Conservation (phyloP, 192 early-diverging fungal species). For the Coemansia sp. region DNA sequence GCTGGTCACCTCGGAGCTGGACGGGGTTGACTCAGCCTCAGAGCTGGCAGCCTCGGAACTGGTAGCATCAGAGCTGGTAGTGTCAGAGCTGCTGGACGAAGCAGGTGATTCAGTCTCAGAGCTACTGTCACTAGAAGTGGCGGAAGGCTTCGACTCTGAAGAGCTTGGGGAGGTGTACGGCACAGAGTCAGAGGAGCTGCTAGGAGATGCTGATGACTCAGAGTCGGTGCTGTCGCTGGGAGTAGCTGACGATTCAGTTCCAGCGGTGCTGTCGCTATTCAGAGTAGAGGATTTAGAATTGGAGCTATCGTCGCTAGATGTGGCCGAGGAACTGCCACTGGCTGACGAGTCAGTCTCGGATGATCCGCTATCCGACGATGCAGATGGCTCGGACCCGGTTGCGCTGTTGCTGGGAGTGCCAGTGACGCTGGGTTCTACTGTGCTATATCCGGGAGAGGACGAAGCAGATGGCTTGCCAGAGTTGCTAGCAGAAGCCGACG, state of each 20-base stretch:
- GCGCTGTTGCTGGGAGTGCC: background rate
- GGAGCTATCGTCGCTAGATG: background rate
- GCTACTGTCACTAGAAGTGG: background rate
- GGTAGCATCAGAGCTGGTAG: background rate
- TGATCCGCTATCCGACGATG: background rate
- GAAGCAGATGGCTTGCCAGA: background rate
- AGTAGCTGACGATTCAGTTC: background rate
- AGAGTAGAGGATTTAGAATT: background rate
- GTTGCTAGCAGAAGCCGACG: background rate
- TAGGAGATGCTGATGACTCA: background rate
- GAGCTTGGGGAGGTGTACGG: background rate
- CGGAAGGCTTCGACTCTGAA: background rate
- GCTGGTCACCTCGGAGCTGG: background rate
- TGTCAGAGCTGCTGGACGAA: background rate
- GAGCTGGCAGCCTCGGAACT: background rate
- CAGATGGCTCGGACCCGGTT: background rate
- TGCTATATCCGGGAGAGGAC: background rate
- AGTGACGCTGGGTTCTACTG: background rate
- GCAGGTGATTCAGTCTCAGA: background rate
- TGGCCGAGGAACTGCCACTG: background rate
- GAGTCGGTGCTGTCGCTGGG: background rate
- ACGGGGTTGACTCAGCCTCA: background rate
- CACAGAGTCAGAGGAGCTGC: background rate
- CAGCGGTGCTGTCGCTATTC: background rate
- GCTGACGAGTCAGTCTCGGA: background rate